These are phyloP conservation scores for Elymus sibiricus DNA, from an alignment of 176 grass and related monocot genomes.

Conservation along the genomic window DNA sequence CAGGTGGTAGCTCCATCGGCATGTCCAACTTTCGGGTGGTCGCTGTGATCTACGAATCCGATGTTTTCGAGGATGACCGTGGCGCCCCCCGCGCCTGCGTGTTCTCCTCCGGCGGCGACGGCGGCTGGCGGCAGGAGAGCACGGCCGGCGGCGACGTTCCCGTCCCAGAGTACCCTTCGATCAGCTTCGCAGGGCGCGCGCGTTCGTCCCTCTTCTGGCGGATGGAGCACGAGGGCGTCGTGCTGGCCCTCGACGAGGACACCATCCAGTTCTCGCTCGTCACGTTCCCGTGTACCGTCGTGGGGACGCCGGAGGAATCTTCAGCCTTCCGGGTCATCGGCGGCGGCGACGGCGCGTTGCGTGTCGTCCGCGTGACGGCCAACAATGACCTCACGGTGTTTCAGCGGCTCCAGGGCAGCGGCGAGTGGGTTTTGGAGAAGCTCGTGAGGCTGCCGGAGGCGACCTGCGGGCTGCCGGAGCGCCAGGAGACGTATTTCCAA, in stretches of 20 bases:
- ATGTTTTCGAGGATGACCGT: not conserved
- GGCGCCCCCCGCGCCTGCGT: not conserved
- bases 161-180: not conserved
- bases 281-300: not conserved
- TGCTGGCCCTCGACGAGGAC: conserved; percentile 19
- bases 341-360: not conserved
- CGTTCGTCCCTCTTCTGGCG: not conserved
- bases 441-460: not conserved
- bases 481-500: not conserved
- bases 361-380: not conserved
- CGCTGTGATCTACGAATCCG: not conserved
- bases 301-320: not conserved
- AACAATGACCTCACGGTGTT: not conserved
- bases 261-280: conserved; percentile 15
- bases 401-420: too few species aligned
- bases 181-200: not conserved
- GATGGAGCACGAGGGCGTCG: not conserved
- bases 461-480: not conserved
- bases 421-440: conserved; percentile 13
- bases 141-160: too few species aligned
- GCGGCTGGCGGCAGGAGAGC: not conserved
- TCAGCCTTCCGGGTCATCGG: conserved; percentile 6
- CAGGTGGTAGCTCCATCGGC: not conserved
- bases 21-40: conserved; percentile 2
- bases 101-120: not conserved